These are phyloP conservation scores for Eleusine indica DNA, from an alignment of 176 grass and related monocot species.

Conservation along the genomic window DNA sequence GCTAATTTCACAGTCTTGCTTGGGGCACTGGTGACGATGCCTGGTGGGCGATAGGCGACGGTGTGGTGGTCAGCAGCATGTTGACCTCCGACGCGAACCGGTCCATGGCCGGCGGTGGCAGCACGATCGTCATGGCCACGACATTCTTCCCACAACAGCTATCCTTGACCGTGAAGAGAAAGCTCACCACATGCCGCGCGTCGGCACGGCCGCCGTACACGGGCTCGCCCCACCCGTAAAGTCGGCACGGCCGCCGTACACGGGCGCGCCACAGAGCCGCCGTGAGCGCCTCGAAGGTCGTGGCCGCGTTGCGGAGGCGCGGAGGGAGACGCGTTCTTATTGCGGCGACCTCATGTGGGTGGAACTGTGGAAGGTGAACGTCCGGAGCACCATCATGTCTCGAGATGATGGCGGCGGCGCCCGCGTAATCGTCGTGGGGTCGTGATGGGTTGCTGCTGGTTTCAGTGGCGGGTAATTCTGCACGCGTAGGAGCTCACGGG, in stretches of 20 bases:
- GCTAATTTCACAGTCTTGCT: too few species aligned
- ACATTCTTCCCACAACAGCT: background rate
- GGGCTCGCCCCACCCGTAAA: conserved; percentile 42
- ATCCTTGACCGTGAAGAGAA: background rate
- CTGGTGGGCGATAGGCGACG: too few species aligned
- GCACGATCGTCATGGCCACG: conserved; percentile 26
- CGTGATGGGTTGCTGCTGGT: background rate
- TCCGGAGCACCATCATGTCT: conserved; percentile 7
- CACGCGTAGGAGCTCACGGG: conserved; percentile 49
- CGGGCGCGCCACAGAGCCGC: conserved; percentile 44
- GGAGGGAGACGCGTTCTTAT: background rate
- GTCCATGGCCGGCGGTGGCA: conserved; percentile 47
- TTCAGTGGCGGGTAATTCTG: too few species aligned
- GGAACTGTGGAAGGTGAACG: conserved; percentile 28
- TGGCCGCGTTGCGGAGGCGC: background rate
- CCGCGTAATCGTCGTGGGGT: background rate
- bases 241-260: conserved; percentile 20
- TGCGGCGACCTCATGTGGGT: background rate
- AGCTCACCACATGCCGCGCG: background rate
- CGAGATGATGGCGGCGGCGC: background rate
- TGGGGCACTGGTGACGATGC: too few species aligned
- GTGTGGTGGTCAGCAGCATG: background rate
- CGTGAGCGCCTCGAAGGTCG: conserved; percentile 43
- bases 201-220: conserved; percentile 32
- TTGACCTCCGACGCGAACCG: conserved; percentile 35